phyloP scores from a whole-genome alignment of 1,284 basidiomycete genomes.

The Ceratobasidium sp. region DNA sequence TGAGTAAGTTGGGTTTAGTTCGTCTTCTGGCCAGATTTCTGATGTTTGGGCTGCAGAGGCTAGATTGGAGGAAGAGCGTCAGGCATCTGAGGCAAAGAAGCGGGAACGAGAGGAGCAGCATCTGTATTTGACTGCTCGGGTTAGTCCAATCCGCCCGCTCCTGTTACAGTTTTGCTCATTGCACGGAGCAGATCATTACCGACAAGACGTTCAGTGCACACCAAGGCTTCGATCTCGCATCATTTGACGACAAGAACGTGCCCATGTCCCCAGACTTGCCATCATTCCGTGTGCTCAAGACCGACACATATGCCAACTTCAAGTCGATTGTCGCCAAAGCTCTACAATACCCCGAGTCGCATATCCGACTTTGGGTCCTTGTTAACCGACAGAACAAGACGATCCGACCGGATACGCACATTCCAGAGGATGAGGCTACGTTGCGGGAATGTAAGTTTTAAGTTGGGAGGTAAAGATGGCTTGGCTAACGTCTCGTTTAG shows the following conservation, averaged over 20 bases:
- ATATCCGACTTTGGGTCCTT: constrained; percentile 95
- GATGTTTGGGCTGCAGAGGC: constrained; percentile 61
- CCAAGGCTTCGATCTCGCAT: constrained; percentile 98
- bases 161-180: neutral
- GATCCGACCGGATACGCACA: constrained; percentile 94
- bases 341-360: constrained; percentile 85
- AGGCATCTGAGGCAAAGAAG: constrained; percentile 93
- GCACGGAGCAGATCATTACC: constrained; percentile 76
- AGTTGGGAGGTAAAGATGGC: neutral
- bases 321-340: constrained; percentile 91
- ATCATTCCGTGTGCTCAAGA: constrained; percentile 94
- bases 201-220: constrained; percentile 93
- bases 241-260: constrained; percentile 98
- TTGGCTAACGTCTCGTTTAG: constrained; percentile 53
- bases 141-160: constrained; percentile 47
- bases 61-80: constrained; percentile 90
- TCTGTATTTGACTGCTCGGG: constrained; percentile 95
- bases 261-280: constrained; percentile 87
- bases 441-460: constrained; percentile 67
- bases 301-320: constrained; percentile 92
- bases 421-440: constrained; percentile 89
- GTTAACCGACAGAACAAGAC: constrained; percentile 99
- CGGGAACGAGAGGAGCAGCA: constrained; percentile 98
- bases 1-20: constrained; percentile 71
- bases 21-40: constrained; percentile 19